phyloP scores from a whole-genome alignment of 2,329 filamentous ascomycete species.

The Geosmithia putterillii region DNA sequence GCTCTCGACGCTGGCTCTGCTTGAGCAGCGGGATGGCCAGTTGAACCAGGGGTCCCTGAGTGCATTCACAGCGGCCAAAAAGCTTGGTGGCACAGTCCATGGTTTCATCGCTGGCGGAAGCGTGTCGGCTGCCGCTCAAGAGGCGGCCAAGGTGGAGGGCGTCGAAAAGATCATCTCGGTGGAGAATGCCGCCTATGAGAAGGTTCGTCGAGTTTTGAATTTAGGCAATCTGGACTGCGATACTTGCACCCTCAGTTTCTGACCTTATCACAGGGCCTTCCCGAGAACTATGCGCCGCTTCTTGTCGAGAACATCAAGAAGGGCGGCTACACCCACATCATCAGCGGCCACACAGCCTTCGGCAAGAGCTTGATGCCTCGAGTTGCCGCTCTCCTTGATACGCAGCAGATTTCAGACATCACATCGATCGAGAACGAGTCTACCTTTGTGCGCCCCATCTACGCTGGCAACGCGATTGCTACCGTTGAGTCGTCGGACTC shows the following conservation, averaged over 20 bases:
- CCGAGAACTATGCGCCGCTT: constrained; percentile 89
- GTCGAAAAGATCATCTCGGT: constrained; percentile 85
- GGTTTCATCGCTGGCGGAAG: constrained; percentile 77
- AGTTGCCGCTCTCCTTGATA: constrained; percentile 81
- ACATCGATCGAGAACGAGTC: constrained; percentile 78
- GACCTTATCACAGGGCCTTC: constrained; percentile 46
- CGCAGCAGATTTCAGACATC: constrained; percentile 89
- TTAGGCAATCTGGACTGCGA: neutral
- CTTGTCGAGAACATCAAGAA: constrained; percentile 96
- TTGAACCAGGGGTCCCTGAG: constrained; percentile 73
- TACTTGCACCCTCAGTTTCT: neutral
- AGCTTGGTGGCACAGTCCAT: constrained; percentile 74
- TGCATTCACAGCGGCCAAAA: constrained; percentile 74
- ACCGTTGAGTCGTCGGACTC: constrained; percentile 84
- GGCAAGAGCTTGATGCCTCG: constrained; percentile 91
- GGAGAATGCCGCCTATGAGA: constrained; percentile 84
- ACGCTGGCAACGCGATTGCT: constrained; percentile 92
- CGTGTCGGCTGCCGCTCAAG: constrained; percentile 62
- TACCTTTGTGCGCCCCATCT: constrained; percentile 93
- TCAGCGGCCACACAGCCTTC: constrained; percentile 87
- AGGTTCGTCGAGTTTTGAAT: constrained; percentile 37
- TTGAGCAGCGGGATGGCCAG: constrained; percentile 87
- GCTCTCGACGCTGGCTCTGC: constrained; percentile 77
- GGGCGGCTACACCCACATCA: constrained; percentile 82
- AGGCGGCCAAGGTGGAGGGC: constrained; percentile 80